Evolutionary conservation across 345 rosid genomes (phyloP), one percentile per base, ranked within the genome.

Genomic region (Xanthoceras sorbifolium): DNA sequence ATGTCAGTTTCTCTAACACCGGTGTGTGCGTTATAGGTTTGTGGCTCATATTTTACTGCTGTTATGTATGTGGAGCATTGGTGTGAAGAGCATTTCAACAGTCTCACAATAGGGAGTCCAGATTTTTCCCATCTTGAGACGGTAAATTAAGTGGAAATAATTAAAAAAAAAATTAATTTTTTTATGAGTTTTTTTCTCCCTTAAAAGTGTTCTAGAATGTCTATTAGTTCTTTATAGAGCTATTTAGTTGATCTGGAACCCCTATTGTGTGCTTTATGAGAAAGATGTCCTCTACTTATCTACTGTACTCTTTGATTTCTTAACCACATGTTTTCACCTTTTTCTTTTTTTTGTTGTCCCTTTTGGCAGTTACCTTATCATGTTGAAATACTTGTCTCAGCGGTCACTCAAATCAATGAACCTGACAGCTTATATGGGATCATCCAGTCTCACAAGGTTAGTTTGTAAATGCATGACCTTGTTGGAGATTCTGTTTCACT

Each of bases 361-460:
- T 36, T 75, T 75, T 74, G 73, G 55, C 93, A 95, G 98, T 79
- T 95, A 69, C 93, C 93, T 15, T 84, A 80, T 73, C 98, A 92
- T 66, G 81, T 93, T 79, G 97, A 93, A 81, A 86, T 95, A 78
- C 94, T 95, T 81, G 84, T 92, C 74, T 92, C 91, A 34, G 98
- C 99, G 74, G 86, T 93, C 75, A 93, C 91, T 82, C 89, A 87
- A 82, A 93, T 95, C 79, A 93, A 95, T 77, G 98, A 93, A 83
- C 96, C 97, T n/a, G 99, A 95, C 86, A 93, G 96, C 87, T 83
- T 95, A 79, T 92, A 95, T 86, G 98, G 97, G 84, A 89, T 92
- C 71, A 87, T 93, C 83, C 97, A 90, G 84, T 90, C 97, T 44
- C 91, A 92, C 80, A 90, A 94, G 90, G 99, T 95, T 36, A 61